Base-by-base conservation (phyloP, 345 rosid species). In the Acer negundo region DNA sequence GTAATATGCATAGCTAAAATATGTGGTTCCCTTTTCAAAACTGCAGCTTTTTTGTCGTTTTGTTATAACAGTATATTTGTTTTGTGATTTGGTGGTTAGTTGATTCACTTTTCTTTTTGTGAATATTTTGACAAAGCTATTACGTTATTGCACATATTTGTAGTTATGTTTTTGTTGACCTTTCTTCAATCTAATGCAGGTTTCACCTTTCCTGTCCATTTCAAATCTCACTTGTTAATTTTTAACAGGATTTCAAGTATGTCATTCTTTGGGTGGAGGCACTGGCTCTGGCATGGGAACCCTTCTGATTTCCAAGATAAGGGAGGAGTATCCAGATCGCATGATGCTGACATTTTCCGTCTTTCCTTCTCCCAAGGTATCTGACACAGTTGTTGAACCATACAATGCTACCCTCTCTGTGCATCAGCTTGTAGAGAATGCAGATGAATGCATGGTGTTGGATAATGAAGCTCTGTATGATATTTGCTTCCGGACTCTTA, bases 221-320 rank as follows among this genome's bases (percentile, higher is more conserved):
- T 17, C 4, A 13, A 19, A 47, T 9, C 46, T 74, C 10, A 26
- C 35, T 62, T 2, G 22, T 7, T 46, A n/a, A 0, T 35, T 74
- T 49, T 53, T 26, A 47, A 65, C 72, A 80, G 82, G 82, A 62
- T 80, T 80, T 51, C 82, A 80, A 75, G 79, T 80, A 51, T 80
- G 79, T 72, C 82, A 80, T 69, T 80, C 82, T 38, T 24, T 80
- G 75, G 82, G 82, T 28, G 82, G 82, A 49, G 82, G 82, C 22
- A 80, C 82, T 59, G 82, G 82, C 20, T 80, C 82, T 49, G 82
- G 82, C 24, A 80, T 80, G 82, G 82, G 82, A 51, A 80, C 82
- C 13, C 82, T 80, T 70, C 78, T 80, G 26, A 80, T 80, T 65
- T 80, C 82, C 65, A 80, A 80, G 70, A 80, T 80, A 75, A 80